A percentile compares a stretch with the other conserved stretches of the same genome.
phyloP scores from a whole-genome alignment of 768 basidiomycete genomes.

The Rhizopogon vesiculosus region DNA sequence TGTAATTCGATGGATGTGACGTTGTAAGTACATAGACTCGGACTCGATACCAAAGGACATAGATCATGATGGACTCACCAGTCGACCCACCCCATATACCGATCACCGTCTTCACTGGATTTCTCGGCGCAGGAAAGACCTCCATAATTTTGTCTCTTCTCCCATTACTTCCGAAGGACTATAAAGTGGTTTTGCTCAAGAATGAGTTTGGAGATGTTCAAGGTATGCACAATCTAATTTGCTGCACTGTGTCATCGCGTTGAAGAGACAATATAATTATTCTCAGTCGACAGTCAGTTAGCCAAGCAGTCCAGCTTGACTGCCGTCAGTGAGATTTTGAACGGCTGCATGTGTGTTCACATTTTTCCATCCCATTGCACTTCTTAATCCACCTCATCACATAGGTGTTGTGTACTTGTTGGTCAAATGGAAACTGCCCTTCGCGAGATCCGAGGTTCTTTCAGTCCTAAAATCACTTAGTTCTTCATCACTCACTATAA shows the following conservation, averaged over 20 bases:
- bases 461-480: constrained; percentile 6
- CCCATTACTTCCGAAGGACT: constrained; percentile 76
- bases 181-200: constrained; percentile 88
- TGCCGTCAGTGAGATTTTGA: constrained; percentile 90
- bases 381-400: not conserved
- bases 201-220: constrained; percentile 96
- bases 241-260: not conserved
- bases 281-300: constrained; percentile 82
- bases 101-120: constrained; percentile 95
- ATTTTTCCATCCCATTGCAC: not conserved
- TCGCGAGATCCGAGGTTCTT: constrained; percentile 74
- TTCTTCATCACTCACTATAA: not conserved
- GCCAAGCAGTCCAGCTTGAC: constrained; percentile 79
- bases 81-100: constrained; percentile 43
- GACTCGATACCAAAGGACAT: not conserved
- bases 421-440: constrained; percentile 93
- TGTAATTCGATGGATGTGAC: too few relatives aligned
- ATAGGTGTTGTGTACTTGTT: constrained; percentile 88
- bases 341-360: constrained; percentile 80
- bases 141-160: constrained; percentile 80
- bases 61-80: not conserved
- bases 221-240: constrained; percentile 38
- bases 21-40: too few relatives aligned
- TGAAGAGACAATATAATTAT: not conserved
- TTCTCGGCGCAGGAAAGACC: constrained; percentile 80